Base-by-base conservation (phyloP, 441 rosid genomes). In the Bocquillonia castaneifolia region DNA sequence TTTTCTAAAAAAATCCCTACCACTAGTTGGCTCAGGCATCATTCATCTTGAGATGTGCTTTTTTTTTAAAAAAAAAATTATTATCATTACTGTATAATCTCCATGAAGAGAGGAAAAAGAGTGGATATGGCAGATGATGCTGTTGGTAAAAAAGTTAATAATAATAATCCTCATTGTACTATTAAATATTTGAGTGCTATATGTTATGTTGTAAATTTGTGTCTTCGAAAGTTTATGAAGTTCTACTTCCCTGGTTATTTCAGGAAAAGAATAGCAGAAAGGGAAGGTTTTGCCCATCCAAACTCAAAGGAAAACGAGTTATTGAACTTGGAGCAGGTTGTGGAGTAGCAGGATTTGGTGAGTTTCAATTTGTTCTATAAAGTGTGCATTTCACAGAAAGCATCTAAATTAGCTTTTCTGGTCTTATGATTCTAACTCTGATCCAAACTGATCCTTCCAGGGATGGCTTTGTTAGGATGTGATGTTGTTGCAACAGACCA, bases 301-400 rank as follows among this genome's bases (percentile, higher is more conserved):
- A 87, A 79, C 86, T 93, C 53, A 88, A 89, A 84, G 96, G 99
- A 72, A 91, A 88, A 76, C 95, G 91, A 58, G 96, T 71, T 45
- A 84, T 93, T 65, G 97, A 93, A 78, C 96, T 93, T 57, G 99
- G 99, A 74, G 97, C 97, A 0, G 99, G 99, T 68, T 93, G 99
- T 69, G 97, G 99, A 39, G 95, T 93, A 50, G 93, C 97, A 55
- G 96, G 97, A 62, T 91, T 91, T 75, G 99, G 97, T 88, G 80
- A 74, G 94, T 80, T 65, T 73, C 37, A 64, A 31, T 74, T 73
- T 77, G 68, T 57, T 64, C 63, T 20, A 9, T 32, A 47, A 45
- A 70, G 22, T 73, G 47, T 71, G 66, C 28, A 29, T 58, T 64
- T 58, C 55, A 20, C 67, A 37, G 53, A 39, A 64, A 54, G 56